These are phyloP conservation scores for Phlebiopsis gigantea DNA, from an alignment of 768 basidiomycete genomes.

Conservation along the genomic window DNA sequence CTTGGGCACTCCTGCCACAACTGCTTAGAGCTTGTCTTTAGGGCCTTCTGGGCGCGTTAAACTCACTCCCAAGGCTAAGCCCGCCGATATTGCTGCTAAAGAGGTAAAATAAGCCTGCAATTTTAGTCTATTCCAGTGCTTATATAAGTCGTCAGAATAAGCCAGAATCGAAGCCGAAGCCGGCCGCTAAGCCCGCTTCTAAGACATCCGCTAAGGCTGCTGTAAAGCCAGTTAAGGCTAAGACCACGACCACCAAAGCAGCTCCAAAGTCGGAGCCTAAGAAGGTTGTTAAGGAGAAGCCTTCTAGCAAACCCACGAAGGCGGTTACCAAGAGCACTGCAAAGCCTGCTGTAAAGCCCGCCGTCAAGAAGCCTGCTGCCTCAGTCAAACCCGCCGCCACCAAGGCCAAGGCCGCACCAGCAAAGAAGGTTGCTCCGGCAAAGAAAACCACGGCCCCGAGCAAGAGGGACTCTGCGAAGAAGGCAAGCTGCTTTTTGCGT, in stretches of 20 bases:
- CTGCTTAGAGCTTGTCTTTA: slow-evolving; percentile 16
- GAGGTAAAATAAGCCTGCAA: slow-evolving; percentile 38
- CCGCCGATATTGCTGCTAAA: slow-evolving; percentile 49
- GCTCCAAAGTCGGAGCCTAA: slow-evolving; percentile 24
- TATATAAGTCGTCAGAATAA: slow-evolving; percentile 28
- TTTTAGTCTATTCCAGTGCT: slow-evolving; percentile 12
- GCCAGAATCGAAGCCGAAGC: slow-evolving; percentile 27
- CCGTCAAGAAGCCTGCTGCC: slow-evolving; percentile 16
- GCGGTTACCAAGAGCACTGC: slow-evolving; percentile 25
- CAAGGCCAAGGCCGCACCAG: slow-evolving; percentile 20
- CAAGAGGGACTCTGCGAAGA: slow-evolving; percentile 57
- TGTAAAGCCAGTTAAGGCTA: slow-evolving; percentile 14
- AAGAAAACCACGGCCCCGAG: slow-evolving; percentile 34
- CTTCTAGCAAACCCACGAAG: slow-evolving; percentile 15
- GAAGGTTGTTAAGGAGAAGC: slow-evolving; percentile 21
- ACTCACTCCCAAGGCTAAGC: slow-evolving; percentile 59
- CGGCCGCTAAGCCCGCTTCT: slow-evolving; percentile 21
- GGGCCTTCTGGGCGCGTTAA: slow-evolving; percentile 54
- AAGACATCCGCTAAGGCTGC: slow-evolving; percentile 17
- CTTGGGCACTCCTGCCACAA: background rate
- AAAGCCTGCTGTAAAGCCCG: slow-evolving; percentile 25
- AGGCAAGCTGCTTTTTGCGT: slow-evolving; percentile 35
- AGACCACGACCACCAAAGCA: slow-evolving; percentile 28
- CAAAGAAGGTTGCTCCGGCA: slow-evolving; percentile 35
- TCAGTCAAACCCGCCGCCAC: slow-evolving; percentile 17